Base-by-base conservation (phyloP, 2,329 filamentous ascomycete genomes). In the Juglanconis oblonga region DNA sequence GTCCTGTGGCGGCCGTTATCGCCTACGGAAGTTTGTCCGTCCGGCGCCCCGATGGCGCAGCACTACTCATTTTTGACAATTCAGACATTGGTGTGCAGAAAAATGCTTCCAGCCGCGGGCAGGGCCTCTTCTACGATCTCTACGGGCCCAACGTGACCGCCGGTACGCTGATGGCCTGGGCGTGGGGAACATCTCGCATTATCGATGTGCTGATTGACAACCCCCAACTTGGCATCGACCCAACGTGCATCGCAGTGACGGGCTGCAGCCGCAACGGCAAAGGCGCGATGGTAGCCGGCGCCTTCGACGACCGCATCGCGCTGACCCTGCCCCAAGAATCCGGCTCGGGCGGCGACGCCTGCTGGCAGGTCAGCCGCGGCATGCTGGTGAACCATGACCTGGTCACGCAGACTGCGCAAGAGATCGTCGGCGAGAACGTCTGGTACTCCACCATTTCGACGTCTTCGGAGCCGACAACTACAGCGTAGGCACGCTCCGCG, bases 201-300 rank as follows among this genome's bases (percentile, higher is more conserved):
- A 73, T 82, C 13, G 79, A 82, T 64, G 78, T 74, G 13, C 68
- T 82, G 2, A 78, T 80, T 66, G 64, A 67, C 5, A 68, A 66
- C 4, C 75, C 74, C 3, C 69, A 74, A 11, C 69, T 69, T 10
- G 66, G 64, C 42, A 79, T 81, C 62, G 69, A 76, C 57, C 62
- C 72, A 1, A 58, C 64, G 1, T 66, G 67, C 3, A 65, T 77
- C 13, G 80, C 76, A 40, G 78, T 82, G 3, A 81, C 79, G 10
- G 79, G 79, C 13, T 82, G 79, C 70, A 81, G 79, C 31, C 75
- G 79, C 31, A 80, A 81, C 64, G 80, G 79, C 49, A 82, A 82
- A 68, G 80, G 79, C 31, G 79, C 79, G 10, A 71, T 82, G 17
- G 75, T 81, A 4, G 78, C 79, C 2, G 78, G 77, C 1, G 79